Conservation (phyloP, 108 stramenopile species). For the Licmophora abbreviata region DNA sequence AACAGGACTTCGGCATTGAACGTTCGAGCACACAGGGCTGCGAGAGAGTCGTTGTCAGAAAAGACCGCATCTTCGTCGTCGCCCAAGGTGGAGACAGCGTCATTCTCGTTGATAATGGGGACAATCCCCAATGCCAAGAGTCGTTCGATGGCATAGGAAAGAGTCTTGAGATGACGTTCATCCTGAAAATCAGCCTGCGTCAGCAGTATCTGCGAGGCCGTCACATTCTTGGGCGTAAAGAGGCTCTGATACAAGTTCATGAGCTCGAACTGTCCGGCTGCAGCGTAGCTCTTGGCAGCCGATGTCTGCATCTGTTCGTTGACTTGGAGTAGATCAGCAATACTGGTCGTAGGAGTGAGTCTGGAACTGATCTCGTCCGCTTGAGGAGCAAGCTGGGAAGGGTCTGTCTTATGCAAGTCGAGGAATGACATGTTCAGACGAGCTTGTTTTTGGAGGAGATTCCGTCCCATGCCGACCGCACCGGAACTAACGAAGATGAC, state of each 20-base stretch:
- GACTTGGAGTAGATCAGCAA: constrained; percentile 32
- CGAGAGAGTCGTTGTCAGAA: constrained; percentile 93
- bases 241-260: constrained; percentile 92
- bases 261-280: constrained; percentile 97
- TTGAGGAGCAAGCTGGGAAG: neutral
- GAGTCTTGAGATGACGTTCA: constrained; percentile 53
- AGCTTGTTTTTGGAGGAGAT: constrained; percentile 57
- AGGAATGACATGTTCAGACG: constrained; percentile 54
- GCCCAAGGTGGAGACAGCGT: constrained; percentile 89
- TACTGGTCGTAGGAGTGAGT: constrained; percentile 12
- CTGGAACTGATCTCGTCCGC: neutral
- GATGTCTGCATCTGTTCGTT: constrained; percentile 42
- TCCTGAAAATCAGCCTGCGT: constrained; percentile 87
- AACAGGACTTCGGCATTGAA: constrained; percentile 83
- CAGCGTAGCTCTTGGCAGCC: constrained; percentile 84
- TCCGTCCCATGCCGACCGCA: constrained; percentile 84
- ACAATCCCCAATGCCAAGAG: constrained; percentile 85
- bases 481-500: constrained; percentile 79
- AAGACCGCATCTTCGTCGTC: constrained; percentile 86
- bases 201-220: constrained; percentile 85
- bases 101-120: constrained; percentile 97
- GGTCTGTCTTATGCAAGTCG: constrained; percentile 23
- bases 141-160: constrained; percentile 75
- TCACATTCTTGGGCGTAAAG: constrained; percentile 78
- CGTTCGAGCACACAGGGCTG: constrained; percentile 80